Percentiles rank a stretch among this genome's conserved stretches.
phyloP scores from a whole-genome alignment of 208 protist species.

The Phytomonas sp. region DNA sequence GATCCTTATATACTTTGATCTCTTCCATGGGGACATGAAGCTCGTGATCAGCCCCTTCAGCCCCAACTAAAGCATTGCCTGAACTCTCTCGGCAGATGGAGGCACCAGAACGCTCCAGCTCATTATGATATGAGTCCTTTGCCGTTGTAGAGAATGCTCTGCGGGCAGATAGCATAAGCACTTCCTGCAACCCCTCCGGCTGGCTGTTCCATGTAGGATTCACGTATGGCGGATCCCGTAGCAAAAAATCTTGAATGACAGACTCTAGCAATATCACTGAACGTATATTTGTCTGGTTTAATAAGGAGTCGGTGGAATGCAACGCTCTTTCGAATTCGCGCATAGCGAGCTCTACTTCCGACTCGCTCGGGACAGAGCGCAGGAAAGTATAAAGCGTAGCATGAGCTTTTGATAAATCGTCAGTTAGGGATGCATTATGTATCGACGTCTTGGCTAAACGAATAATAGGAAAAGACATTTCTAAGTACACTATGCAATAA shows the following conservation, averaged over 20 bases:
- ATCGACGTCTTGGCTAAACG: conserved; percentile 34
- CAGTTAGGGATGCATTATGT: conserved; percentile 32
- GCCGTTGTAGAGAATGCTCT: background rate
- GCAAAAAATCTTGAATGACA: conserved; percentile 32
- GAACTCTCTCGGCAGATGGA: background rate
- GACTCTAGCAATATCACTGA: conserved; percentile 35
- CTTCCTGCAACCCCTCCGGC: conserved; percentile 10
- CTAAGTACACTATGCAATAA: background rate
- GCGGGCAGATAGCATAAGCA: background rate
- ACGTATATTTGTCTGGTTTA: conserved; percentile 18
- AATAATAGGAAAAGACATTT: conserved; percentile 49
- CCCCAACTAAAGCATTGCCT: background rate
- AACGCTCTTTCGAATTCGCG: conserved; percentile 33
- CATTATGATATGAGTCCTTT: background rate
- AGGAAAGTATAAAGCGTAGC: conserved; percentile 77
- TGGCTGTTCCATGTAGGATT: conserved; percentile 23
- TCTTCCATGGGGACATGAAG: background rate
- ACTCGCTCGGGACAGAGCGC: conserved; percentile 38
- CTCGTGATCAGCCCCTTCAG: background rate
- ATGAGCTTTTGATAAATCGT: conserved; percentile 41
- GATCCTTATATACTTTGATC: background rate
- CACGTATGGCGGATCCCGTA: conserved; percentile 35
- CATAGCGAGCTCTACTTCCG: conserved; percentile 41
- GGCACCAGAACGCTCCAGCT: background rate
- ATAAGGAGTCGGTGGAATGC: conserved; percentile 12